Conservation (phyloP, 116 monocot genomes). For the Posidonia oceanica region DNA sequence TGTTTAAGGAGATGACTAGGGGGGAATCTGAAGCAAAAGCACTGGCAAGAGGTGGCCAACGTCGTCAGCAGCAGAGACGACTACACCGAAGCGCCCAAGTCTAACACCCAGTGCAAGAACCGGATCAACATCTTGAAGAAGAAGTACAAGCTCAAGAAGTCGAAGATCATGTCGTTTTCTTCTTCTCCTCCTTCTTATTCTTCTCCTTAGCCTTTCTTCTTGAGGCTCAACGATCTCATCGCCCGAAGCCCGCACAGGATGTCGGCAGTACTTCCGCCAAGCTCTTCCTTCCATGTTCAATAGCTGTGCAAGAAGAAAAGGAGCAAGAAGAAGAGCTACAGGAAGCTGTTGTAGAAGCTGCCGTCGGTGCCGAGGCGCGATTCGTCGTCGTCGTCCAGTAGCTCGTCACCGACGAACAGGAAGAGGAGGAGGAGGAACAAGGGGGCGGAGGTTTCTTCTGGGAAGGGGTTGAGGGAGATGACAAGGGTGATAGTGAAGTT, state of each 20-base stretch:
- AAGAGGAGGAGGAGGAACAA: background rate
- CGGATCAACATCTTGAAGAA: conserved; percentile 71
- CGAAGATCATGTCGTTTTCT: conserved; percentile 13
- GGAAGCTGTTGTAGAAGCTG: too few species aligned
- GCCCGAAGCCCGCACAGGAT: too few species aligned
- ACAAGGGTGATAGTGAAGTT: background rate
- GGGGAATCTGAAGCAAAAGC: conserved; percentile 74
- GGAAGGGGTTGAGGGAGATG: background rate
- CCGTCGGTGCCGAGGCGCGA: too few species aligned
- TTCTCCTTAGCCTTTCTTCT: conserved; percentile 11
- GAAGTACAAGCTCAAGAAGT: conserved; percentile 78
- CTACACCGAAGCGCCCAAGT: conserved; percentile 45
- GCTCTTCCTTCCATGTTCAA: too few species aligned
- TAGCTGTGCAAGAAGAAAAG: too few species aligned
- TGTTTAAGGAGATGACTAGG: too few species aligned
- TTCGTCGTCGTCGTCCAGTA: too few species aligned
- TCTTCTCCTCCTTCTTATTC: conserved; percentile 7
- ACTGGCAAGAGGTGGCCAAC: conserved; percentile 90
- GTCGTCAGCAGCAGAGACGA: conserved; percentile 57
- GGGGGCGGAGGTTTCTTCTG: too few species aligned
- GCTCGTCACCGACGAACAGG: background rate
- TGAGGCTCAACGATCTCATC: conserved; percentile 50
- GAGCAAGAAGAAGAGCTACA: too few species aligned
- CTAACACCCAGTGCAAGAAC: conserved; percentile 86
- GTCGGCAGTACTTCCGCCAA: too few species aligned